Evolutionary conservation across 192 early-diverging fungal genomes (phyloP).

Genomic region (Chytriomyces hyalinus): DNA sequence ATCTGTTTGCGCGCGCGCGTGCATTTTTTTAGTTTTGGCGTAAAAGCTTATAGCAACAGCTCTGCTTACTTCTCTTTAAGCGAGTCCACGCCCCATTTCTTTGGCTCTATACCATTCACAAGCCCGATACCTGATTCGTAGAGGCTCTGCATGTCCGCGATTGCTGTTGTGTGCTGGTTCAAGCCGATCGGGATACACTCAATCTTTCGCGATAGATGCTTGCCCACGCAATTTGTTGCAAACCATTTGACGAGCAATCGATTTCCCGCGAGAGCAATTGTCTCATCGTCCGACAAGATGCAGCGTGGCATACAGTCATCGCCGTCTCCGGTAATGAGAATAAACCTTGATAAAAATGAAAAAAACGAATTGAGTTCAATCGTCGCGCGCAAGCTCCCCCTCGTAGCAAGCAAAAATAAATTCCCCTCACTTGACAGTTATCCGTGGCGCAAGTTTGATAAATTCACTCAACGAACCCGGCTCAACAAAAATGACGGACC

Average conservation of each 20-base stretch:
- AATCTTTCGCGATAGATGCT: background rate
- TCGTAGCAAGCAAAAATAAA: too few species aligned
- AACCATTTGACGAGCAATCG: background rate
- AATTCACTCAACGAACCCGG: too few species aligned
- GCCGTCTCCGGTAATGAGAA: constrained; percentile 10
- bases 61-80: background rate
- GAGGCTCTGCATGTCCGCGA: background rate
- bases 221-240: background rate
- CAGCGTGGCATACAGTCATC: background rate
- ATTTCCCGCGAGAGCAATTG: background rate
- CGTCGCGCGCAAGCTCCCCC: too few species aligned
- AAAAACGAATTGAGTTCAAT: too few species aligned
- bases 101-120: background rate
- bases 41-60: too few species aligned
- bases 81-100: background rate
- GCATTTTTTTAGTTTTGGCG: too few species aligned
- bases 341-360: background rate
- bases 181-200: constrained; percentile 8
- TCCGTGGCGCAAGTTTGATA: too few species aligned
- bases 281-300: background rate
- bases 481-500: too few species aligned
- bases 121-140: background rate
- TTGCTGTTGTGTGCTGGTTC: background rate
- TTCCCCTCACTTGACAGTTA: too few species aligned
- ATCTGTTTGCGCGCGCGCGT: background rate